Evolutionary conservation across 1,284 basidiomycete species (phyloP).

Genomic region (Calocybe gambosa): DNA sequence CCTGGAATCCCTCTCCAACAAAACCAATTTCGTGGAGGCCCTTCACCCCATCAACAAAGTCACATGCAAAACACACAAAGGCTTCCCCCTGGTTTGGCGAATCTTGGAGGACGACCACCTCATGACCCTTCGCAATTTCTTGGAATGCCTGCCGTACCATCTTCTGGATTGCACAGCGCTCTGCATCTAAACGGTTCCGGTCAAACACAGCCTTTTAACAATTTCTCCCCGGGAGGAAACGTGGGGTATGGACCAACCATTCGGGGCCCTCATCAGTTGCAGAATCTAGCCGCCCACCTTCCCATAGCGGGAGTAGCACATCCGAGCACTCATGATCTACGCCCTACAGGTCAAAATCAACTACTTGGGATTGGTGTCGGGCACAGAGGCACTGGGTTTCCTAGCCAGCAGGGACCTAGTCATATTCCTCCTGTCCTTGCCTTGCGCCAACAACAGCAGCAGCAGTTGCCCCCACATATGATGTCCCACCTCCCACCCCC

Average conservation of each 20-base stretch:
- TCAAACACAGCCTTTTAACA: conserved; percentile 48
- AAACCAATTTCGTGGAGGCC: conserved; percentile 60
- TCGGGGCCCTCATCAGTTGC: conserved; percentile 49
- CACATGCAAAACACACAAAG: conserved; percentile 47
- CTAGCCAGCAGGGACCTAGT: conserved; percentile 42
- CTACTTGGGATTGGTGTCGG: conserved; percentile 40
- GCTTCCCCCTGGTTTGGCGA: conserved; percentile 76
- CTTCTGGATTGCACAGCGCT: conserved; percentile 38
- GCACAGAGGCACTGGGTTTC: conserved; percentile 40
- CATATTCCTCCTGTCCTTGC: conserved; percentile 34
- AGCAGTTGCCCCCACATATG: conserved; percentile 48
- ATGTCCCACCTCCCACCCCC: conserved; percentile 51
- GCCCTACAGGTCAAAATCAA: conserved; percentile 43
- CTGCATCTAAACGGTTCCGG: conserved; percentile 42
- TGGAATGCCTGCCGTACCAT: conserved; percentile 42
- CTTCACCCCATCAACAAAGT: conserved; percentile 52
- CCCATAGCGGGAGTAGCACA: conserved; percentile 43
- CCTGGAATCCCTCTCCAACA: conserved; percentile 54
- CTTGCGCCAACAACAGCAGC: conserved; percentile 37
- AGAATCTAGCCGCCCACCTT: conserved; percentile 37
- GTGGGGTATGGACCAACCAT: conserved; percentile 45
- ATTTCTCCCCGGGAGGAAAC: conserved; percentile 36
- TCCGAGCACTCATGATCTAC: conserved; percentile 48
- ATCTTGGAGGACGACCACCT: conserved; percentile 71
- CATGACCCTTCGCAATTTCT: conserved; percentile 69